These are phyloP conservation scores for Fusarium mundagurra DNA, from an alignment of 2,329 filamentous ascomycete species.

Conservation along the genomic window DNA sequence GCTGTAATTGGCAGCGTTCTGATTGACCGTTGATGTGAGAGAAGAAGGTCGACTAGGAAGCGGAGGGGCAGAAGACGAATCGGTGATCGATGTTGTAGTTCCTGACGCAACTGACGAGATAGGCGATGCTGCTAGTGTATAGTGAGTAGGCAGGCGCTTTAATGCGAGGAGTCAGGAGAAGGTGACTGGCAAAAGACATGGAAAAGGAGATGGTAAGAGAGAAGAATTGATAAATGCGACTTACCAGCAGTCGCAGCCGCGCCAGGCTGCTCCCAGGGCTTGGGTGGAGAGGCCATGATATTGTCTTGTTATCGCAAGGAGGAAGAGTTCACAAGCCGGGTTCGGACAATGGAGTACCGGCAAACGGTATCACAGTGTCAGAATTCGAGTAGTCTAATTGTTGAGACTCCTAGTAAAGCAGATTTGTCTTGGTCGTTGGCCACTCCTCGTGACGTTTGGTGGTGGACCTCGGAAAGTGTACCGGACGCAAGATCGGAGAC, in stretches of 20 bases:
- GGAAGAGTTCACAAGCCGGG: conserved; percentile 7
- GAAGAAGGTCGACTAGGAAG: conserved; percentile 84
- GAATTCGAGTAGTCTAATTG: conserved; percentile 8
- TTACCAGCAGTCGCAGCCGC: conserved; percentile 63
- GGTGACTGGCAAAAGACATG: background rate
- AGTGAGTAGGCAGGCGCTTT: conserved; percentile 41
- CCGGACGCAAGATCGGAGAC: conserved; percentile 37
- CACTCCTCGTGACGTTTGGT: conserved; percentile 33
- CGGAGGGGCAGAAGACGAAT: conserved; percentile 65
- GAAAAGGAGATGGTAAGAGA: background rate
- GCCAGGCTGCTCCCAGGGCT: conserved; percentile 92
- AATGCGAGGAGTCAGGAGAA: conserved; percentile 1
- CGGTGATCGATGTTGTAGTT: conserved; percentile 50
- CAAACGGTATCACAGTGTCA: conserved; percentile 14
- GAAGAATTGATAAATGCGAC: conserved; percentile 41
- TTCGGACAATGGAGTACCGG: conserved; percentile 11
- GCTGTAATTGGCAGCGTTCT: conserved; percentile 87
- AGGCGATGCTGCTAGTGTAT: conserved; percentile 50
- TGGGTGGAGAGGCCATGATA: conserved; percentile 83
- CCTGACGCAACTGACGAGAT: conserved; percentile 55
- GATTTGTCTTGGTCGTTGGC: conserved; percentile 5
- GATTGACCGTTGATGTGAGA: conserved; percentile 82
- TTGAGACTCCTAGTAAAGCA: conserved; percentile 14
- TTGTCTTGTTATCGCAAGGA: conserved; percentile 13
- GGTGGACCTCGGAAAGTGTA: conserved; percentile 33